Conservation (phyloP, 192 early-diverging fungal species). For the Rhizoclosmatium sp. region DNA sequence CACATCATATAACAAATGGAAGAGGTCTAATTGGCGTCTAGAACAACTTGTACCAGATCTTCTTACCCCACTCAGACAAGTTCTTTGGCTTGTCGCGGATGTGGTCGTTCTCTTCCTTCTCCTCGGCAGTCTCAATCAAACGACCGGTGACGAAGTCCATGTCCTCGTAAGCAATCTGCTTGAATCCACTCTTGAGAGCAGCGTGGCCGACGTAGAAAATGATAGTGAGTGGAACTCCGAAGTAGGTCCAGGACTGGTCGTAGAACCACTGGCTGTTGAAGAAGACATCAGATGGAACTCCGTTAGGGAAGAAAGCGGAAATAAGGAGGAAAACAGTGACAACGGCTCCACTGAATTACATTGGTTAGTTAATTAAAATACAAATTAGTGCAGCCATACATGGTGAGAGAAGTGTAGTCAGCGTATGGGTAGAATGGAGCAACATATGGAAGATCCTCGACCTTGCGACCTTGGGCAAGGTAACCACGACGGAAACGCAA, state of each 20-base stretch:
- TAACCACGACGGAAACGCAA: conserved; percentile 13
- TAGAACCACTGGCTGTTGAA: background rate
- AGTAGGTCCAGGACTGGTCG: background rate
- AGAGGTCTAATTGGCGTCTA: background rate
- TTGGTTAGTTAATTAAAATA: too few relatives aligned
- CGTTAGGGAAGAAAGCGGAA: background rate
- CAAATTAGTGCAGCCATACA: background rate
- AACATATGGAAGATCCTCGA: conserved; percentile 5
- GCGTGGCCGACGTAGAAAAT: conserved; percentile 2
- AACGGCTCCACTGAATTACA: background rate
- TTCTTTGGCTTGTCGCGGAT: conserved; percentile 5
- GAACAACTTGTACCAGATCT: conserved; percentile 16
- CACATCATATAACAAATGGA: too few relatives aligned
- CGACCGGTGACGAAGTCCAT: conserved; percentile 20
- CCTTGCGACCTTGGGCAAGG: conserved; percentile 14
- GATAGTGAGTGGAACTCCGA: conserved; percentile 16
- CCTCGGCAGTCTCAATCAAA: background rate
- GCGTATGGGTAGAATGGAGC: conserved; percentile 12
- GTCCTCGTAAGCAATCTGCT: background rate
- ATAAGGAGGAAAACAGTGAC: conserved; percentile 1
- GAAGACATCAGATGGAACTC: background rate
- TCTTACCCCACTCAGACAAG: conserved; percentile 10
- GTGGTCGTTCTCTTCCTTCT: background rate
- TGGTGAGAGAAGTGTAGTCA: background rate
- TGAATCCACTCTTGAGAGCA: background rate